These are phyloP conservation scores for Saccharomycopsis malanga DNA, from an alignment of 805 yeast species.

Conservation along the genomic window DNA sequence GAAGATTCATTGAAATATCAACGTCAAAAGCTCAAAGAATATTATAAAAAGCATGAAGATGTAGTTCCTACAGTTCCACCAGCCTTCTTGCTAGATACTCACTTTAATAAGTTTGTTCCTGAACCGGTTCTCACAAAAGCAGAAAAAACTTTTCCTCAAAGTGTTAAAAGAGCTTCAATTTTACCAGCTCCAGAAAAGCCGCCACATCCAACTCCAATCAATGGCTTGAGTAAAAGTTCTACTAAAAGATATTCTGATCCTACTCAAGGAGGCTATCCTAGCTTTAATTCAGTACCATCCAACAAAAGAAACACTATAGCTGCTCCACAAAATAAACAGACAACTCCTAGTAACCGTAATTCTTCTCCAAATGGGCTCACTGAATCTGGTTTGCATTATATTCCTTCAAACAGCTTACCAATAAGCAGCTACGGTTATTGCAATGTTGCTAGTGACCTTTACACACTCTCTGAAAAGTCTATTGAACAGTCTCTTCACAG, in stretches of 20 bases:
- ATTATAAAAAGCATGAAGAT: background rate
- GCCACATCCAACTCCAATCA: conserved; percentile 3
- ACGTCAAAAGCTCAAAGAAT: conserved; percentile 7
- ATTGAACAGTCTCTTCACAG: conserved; percentile 15
- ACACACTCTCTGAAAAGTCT: conserved; percentile 18
- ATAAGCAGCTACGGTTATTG: background rate
- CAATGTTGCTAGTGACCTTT: conserved; percentile 5
- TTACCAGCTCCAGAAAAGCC: background rate
- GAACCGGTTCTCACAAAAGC: conserved; percentile 16
- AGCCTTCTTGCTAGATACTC: conserved; percentile 17
- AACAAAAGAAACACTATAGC: background rate
- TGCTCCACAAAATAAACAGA: background rate
- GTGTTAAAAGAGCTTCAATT: conserved; percentile 17
- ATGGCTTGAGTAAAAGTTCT: conserved; percentile 3
- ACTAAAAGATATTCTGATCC: background rate
- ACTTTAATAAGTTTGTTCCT: conserved; percentile 7
- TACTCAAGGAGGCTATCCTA: background rate
- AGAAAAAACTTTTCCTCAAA: conserved; percentile 17
- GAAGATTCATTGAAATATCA: conserved; percentile 4
- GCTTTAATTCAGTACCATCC: background rate
- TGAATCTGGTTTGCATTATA: too few relatives aligned
- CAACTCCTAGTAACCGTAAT: background rate
- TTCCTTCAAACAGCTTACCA: background rate
- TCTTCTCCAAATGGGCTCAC: too few relatives aligned
- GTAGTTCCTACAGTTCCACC: conserved; percentile 19